Conservation (phyloP, 129 eudicot genomes). For the Tanacetum coccineum region DNA sequence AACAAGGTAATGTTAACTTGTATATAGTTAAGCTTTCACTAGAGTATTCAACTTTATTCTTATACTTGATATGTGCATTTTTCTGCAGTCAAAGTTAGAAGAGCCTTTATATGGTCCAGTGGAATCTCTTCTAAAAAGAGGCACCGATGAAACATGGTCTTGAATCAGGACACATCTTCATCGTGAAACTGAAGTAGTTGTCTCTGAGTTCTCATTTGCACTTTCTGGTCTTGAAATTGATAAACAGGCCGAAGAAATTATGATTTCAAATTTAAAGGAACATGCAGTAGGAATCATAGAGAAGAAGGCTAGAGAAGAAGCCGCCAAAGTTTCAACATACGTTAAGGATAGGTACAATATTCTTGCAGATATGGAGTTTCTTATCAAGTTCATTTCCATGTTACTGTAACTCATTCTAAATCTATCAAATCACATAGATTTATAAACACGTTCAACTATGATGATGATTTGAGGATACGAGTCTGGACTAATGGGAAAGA, state of each 20-base stretch:
- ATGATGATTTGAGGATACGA: constrained; percentile 75
- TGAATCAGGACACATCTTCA: constrained; percentile 73
- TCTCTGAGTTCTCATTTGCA: constrained; percentile 53
- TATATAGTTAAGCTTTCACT: no score
- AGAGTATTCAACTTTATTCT: no score
- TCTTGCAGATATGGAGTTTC: background rate
- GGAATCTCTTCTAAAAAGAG: constrained; percentile 75
- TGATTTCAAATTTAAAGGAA: constrained; percentile 55
- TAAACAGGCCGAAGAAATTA: constrained; percentile 43
- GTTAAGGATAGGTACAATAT: no score
- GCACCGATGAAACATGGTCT: constrained; percentile 81
- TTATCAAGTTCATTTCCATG: background rate
- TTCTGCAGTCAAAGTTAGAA: constrained; percentile 52
- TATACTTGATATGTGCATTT: no score
- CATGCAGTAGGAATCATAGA: constrained; percentile 75
- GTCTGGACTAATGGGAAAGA: constrained; percentile 91
- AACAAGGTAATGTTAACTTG: constrained; percentile 51
- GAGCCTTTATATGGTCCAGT: constrained; percentile 70
- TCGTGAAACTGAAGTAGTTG: constrained; percentile 60
- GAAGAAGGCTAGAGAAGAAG: constrained; percentile 68
- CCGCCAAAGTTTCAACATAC: constrained; percentile 61
- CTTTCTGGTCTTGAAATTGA: constrained; percentile 74
- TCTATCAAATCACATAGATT: constrained; percentile 38
- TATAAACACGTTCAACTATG: constrained; percentile 63
- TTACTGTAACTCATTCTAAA: background rate